These are phyloP conservation scores for Aechmea fasciata DNA, from an alignment of 176 grass and related monocot genomes.

Conservation along the genomic window DNA sequence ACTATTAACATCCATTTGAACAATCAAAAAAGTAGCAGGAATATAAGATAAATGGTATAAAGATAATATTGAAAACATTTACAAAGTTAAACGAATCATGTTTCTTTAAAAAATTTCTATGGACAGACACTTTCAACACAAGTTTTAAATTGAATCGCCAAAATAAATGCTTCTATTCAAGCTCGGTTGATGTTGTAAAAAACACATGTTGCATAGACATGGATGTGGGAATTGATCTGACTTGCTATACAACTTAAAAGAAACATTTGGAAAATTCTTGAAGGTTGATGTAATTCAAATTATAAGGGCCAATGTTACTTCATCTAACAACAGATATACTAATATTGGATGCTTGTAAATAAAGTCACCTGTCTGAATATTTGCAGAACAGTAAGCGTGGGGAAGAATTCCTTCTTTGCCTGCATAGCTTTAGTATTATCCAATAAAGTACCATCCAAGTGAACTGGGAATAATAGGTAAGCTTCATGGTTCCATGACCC, in stretches of 20 bases:
- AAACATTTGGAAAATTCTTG: background rate
- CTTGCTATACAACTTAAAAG: no score
- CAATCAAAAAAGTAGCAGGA: background rate
- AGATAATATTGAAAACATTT: no score
- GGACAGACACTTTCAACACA: no score
- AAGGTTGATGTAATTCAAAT: background rate
- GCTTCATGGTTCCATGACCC: conserved; percentile 79
- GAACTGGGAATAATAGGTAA: conserved; percentile 80
- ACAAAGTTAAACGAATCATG: no score
- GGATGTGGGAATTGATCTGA: no score
- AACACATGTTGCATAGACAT: no score
- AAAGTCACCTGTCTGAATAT: conserved; percentile 60
- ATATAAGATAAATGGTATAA: background rate
- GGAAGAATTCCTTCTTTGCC: conserved; percentile 70
- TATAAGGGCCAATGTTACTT: background rate
- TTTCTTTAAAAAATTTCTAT: no score
- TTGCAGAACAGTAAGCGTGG: conserved; percentile 48
- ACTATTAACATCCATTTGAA: no score
- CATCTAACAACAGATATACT: background rate
- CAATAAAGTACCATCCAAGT: conserved; percentile 90
- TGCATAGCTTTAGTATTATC: conserved; percentile 67
- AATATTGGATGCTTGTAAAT: conserved; percentile 6
- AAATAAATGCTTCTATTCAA: no score
- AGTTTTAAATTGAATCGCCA: no score
- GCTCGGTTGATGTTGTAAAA: no score